Evolutionary conservation across 2,329 filamentous ascomycete species (phyloP), one percentile per base, ranked within the genome.

Genomic region (Clarireedia sp.): DNA sequence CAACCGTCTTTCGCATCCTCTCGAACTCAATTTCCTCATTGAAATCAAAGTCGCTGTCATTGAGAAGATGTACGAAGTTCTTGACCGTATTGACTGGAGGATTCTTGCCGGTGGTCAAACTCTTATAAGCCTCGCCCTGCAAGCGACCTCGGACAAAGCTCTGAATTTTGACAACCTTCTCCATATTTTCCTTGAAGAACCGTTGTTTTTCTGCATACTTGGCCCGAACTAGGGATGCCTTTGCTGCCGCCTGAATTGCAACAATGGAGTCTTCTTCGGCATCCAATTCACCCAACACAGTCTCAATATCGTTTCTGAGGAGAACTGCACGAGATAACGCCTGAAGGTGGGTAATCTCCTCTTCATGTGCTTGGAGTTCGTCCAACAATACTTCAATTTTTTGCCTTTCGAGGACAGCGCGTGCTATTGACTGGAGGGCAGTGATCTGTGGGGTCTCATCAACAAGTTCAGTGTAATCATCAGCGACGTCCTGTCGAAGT

Each of bases 21-120:
- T 99, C 94, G 63, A 97, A 96, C 69, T 99, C 94, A 51, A 99
- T 86, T 70, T 99, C 94, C 69, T 97, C 92, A 68, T 99, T 95
- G 72, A 99, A 99, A 69, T 99, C 94, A 66, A 99, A 96, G 67
- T 96, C 92, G 66, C 90, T 97, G 71, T 99, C 94, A 66, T 97
- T 99, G 56, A 99, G 83, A 38, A 99, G 78, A 70, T 99, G 94
- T 2, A 99, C 90, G 69, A 99, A 99, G 69, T 95, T 95, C 76
- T 97, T 96, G 68, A 99, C 89, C 0, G 95, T 96, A 40, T 90
- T 90, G 57, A 99, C 90, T 0, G 94, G 94, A 23, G 94, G 94
- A 68, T 97, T 97, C 74, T 96, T 96, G 58, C 94, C 95, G 33
- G 85, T 91, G 2, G 91, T 97, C 61, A 99, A 78, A 69, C 89